Conservation (phyloP, 2,329 filamentous ascomycete species). For the Pseudogymnoascus destructans region DNA sequence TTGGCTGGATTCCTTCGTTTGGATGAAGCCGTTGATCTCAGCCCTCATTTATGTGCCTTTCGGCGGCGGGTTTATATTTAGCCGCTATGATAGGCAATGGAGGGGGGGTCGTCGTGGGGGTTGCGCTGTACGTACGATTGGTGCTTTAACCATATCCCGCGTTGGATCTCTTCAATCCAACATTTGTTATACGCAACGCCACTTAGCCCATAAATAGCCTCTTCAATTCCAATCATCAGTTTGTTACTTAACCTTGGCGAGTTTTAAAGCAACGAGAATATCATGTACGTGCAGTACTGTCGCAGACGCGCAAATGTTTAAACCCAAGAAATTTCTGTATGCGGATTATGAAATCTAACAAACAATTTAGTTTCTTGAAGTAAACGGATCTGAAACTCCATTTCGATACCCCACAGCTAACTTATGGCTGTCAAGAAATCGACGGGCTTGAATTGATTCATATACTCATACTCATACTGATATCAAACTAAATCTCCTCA, state of each 20-base stretch:
- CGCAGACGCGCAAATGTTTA: neutral
- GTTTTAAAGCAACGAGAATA: neutral
- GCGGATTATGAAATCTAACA: neutral
- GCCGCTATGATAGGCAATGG: neutral
- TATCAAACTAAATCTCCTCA: conserved; percentile 9
- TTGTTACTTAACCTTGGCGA: neutral
- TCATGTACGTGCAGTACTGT: neutral
- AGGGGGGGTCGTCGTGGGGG: neutral
- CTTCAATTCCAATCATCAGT: conserved; percentile 3
- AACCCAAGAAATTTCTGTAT: neutral
- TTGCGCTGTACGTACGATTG: neutral
- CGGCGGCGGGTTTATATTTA: conserved; percentile 7
- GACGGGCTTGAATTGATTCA: conserved; percentile 3
- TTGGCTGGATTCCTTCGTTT: neutral
- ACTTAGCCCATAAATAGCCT: conserved; percentile 9
- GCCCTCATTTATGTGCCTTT: neutral
- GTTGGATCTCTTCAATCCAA: neutral
- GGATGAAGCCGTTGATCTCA: conserved; percentile 5
- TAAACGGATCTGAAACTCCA: neutral
- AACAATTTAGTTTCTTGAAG: neutral
- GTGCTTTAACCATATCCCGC: conserved; percentile 6
- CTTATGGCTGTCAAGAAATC: neutral
- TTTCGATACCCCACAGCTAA: neutral
- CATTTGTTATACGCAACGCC: neutral
- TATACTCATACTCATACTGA: conserved; percentile 4